Conservation (phyloP, 106 monocot species). For the Dendrobium nobile region DNA sequence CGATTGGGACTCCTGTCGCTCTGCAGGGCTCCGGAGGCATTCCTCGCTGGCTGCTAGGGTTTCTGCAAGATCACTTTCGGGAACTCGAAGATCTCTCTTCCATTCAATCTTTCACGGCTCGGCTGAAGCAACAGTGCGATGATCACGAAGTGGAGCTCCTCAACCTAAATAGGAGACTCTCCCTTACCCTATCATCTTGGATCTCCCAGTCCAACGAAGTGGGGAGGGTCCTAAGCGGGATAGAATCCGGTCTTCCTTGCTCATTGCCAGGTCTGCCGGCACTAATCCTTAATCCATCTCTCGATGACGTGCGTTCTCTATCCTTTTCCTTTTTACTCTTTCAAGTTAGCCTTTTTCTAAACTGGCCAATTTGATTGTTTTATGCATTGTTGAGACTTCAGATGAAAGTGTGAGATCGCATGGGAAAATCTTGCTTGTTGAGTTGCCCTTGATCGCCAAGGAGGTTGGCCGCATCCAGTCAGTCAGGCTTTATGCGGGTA, state of each 20-base stretch:
- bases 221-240: neutral
- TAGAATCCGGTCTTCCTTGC: neutral
- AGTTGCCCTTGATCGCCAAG: constrained; percentile 7
- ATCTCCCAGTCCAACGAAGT: neutral
- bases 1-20: neutral
- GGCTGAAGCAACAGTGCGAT: neutral
- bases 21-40: neutral
- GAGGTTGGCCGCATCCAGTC: constrained; percentile 8
- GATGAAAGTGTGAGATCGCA: neutral
- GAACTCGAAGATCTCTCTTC: constrained; percentile 4
- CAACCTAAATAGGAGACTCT: neutral
- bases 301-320: neutral
- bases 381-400: neutral
- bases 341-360: neutral
- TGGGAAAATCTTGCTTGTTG: neutral
- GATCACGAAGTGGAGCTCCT: neutral
- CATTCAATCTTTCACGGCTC: neutral
- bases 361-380: neutral
- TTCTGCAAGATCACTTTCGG: constrained; percentile 3
- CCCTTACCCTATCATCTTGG: neutral
- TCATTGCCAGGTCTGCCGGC: constrained; percentile 1
- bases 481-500: constrained; percentile 6
- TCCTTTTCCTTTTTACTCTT: neutral
- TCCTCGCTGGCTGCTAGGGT: neutral
- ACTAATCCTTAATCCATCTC: neutral